phyloP scores from a whole-genome alignment of 1,284 basidiomycete genomes.

The Grifola frondosa region DNA sequence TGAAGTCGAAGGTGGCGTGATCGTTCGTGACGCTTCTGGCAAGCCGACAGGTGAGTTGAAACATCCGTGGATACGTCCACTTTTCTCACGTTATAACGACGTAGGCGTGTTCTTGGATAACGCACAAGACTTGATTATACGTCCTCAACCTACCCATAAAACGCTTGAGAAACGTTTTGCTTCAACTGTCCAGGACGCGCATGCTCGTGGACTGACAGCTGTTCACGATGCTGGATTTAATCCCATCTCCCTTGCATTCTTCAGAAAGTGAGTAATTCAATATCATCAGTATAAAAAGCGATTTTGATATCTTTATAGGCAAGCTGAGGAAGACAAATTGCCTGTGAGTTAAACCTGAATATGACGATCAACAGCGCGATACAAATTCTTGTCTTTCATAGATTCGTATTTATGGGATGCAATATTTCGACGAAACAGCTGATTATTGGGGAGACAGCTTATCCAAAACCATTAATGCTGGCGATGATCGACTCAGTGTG shows the following conservation, averaged over 20 bases:
- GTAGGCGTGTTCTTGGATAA: conserved; percentile 75
- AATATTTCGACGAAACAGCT: conserved; percentile 64
- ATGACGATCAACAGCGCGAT: neutral
- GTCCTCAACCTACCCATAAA: conserved; percentile 63
- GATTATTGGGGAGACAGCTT: conserved; percentile 78
- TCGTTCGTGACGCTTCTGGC: conserved; percentile 68
- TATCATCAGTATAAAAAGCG: neutral
- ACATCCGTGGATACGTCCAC: conserved; percentile 14
- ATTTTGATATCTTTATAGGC: conserved; percentile 38
- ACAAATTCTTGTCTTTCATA: conserved; percentile 40
- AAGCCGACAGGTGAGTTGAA: conserved; percentile 68
- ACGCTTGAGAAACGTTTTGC: conserved; percentile 66
- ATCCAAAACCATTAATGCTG: conserved; percentile 54
- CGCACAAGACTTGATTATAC: conserved; percentile 63
- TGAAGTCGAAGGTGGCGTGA: conserved; percentile 76
- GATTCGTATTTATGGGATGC: conserved; percentile 77
- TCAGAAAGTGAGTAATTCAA: conserved; percentile 51
- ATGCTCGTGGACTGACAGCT: conserved; percentile 71
- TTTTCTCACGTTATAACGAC: conserved; percentile 9
- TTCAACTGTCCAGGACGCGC: conserved; percentile 64
- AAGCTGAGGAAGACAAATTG: conserved; percentile 56
- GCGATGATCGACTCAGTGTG: conserved; percentile 63
- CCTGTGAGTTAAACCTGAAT: conserved; percentile 46
- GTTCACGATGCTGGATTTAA: conserved; percentile 83
- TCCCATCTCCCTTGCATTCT: conserved; percentile 71